phyloP scores from a whole-genome alignment of 768 basidiomycete species.

The Candolleomyces efflorescens region DNA sequence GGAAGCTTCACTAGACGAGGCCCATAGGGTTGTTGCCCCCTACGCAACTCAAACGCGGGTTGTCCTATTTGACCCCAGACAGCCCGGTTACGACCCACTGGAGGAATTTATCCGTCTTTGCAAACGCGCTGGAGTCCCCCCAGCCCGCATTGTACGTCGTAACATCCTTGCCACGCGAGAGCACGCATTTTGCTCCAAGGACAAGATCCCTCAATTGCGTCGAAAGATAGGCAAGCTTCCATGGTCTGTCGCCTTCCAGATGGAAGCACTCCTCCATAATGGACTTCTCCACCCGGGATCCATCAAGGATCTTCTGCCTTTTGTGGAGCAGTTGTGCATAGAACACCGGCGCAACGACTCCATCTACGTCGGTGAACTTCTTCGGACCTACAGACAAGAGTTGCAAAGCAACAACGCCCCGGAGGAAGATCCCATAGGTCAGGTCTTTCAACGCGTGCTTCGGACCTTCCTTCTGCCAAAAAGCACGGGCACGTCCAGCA shows the following conservation, averaged over 20 bases:
- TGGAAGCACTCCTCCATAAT: slow-evolving; percentile 66
- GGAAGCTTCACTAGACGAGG: slow-evolving; percentile 52
- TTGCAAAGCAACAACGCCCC: slow-evolving; percentile 38
- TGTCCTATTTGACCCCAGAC: slow-evolving; percentile 45
- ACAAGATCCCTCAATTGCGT: slow-evolving; percentile 39
- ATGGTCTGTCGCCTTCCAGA: slow-evolving; percentile 74
- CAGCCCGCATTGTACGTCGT: slow-evolving; percentile 19
- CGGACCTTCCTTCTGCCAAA: slow-evolving; percentile 19
- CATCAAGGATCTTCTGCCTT: slow-evolving; percentile 39
- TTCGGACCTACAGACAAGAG: slow-evolving; percentile 50
- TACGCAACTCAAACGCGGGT: slow-evolving; percentile 72
- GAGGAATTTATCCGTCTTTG: slow-evolving; percentile 53
- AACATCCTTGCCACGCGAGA: slow-evolving; percentile 46
- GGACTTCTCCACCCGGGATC: slow-evolving; percentile 59
- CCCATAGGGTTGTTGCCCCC: slow-evolving; percentile 57
- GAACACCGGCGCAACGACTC: slow-evolving; percentile 19
- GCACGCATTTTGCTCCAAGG: slow-evolving; percentile 47
- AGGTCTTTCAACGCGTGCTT: slow-evolving; percentile 37
- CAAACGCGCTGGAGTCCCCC: slow-evolving; percentile 35
- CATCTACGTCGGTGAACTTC: slow-evolving; percentile 37
- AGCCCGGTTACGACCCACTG: slow-evolving; percentile 35
- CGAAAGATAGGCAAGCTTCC: slow-evolving; percentile 41
- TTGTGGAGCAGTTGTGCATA: slow-evolving; percentile 37
- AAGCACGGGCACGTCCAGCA: slow-evolving; percentile 19
- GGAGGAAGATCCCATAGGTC: slow-evolving; percentile 29